These are phyloP conservation scores for Sporisorium graminicola DNA, from an alignment of 1,284 basidiomycete species.

Conservation along the genomic window DNA sequence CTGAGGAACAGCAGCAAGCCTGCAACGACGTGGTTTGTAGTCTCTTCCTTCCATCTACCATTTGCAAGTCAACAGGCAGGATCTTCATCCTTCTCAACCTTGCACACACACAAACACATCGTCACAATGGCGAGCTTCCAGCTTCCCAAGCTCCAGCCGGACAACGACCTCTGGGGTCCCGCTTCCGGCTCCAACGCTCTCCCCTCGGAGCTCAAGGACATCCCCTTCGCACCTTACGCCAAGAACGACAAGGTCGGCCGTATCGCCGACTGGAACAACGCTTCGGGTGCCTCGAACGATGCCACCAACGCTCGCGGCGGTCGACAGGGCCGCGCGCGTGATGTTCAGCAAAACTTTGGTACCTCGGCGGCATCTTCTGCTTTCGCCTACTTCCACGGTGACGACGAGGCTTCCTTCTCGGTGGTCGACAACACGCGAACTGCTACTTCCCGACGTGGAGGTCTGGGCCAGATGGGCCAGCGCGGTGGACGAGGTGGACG, in stretches of 20 bases:
- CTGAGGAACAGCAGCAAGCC: neutral
- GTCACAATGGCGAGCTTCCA: conserved; percentile 63
- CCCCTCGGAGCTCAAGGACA: conserved; percentile 64
- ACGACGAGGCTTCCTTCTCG: conserved; percentile 97
- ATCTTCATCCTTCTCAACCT: neutral
- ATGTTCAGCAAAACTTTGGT: conserved; percentile 59
- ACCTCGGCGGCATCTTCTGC: conserved; percentile 74
- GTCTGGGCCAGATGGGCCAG: conserved; percentile 71
- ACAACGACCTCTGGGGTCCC: conserved; percentile 65
- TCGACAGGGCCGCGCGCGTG: conserved; percentile 53
- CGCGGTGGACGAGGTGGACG: conserved; percentile 66
- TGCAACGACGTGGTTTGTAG: neutral
- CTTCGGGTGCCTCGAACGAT: conserved; percentile 72
- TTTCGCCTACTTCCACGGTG: conserved; percentile 98
- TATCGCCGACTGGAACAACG: conserved; percentile 95
- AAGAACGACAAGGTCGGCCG: conserved; percentile 98
- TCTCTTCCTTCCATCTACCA: conserved; percentile 11
- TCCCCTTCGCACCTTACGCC: conserved; percentile 89
- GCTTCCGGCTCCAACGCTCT: conserved; percentile 55
- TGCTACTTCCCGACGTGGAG: conserved; percentile 60
- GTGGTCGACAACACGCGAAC: conserved; percentile 84
- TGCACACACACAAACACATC: neutral
- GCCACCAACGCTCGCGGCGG: conserved; percentile 46
- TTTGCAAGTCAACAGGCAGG: conserved; percentile 14
- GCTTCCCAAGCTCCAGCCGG: conserved; percentile 56